Evolutionary conservation across 2,329 filamentous ascomycete genomes (phyloP).

Genomic region (Knufia fluminis): DNA sequence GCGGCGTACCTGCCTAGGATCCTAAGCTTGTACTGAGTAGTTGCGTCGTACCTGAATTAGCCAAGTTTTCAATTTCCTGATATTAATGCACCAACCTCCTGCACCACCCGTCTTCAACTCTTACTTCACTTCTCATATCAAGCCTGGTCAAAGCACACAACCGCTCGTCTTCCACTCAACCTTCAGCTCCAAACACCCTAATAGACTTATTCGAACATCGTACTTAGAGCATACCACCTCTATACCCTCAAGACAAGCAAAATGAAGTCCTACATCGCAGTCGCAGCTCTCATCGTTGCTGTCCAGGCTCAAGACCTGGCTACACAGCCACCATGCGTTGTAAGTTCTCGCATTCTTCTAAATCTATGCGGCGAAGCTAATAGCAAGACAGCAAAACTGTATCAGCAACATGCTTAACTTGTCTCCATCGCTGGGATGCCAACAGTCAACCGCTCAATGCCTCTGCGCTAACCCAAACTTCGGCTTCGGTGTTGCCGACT

Average conservation of each 20-base stretch:
- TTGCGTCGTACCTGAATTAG: background rate
- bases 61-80: background rate
- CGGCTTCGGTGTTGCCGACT: constrained; percentile 38
- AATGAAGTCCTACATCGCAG: constrained; percentile 8
- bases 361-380: constrained; percentile 13
- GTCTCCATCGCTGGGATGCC: constrained; percentile 34
- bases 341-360: constrained; percentile 16
- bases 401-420: constrained; percentile 36
- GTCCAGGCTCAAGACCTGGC: constrained; percentile 1
- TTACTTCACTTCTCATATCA: background rate
- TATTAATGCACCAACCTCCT: constrained; percentile 4
- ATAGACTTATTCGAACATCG: background rate
- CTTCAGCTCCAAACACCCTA: background rate
- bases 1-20: background rate
- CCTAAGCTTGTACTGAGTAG: background rate
- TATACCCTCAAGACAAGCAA: constrained; percentile 1
- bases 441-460: constrained; percentile 28
- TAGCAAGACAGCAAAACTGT: constrained; percentile 32
- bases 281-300: constrained; percentile 3
- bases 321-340: constrained; percentile 23
- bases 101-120: background rate
- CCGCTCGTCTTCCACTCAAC: background rate
- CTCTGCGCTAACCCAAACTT: constrained; percentile 35
- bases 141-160: background rate
- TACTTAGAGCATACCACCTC: background rate